Evolutionary conservation across 129 eudicot species (phyloP), one percentile per base, ranked within the genome.

Genomic region (carrot (Daucus carota)): DNA sequence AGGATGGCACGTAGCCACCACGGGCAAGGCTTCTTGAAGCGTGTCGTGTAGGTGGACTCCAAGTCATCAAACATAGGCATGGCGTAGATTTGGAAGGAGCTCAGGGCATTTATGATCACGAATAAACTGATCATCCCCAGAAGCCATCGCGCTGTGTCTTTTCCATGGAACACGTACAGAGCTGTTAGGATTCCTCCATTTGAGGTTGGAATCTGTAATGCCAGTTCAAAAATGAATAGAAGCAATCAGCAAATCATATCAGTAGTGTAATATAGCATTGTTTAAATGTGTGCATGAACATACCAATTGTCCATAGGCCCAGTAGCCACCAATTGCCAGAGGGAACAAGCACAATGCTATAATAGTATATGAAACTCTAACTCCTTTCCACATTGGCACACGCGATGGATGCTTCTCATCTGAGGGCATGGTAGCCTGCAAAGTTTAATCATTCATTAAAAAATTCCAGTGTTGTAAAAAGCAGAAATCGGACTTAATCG

Each of bases 241-340:
- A 31, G 41, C 40, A 65, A 16, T 33, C 29, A 14, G 22, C 41
- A 40, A 36, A 38, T 8, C 13, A 26, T 26, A 2, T n/a, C n/a
- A n/a, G n/a, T n/a, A n/a, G n/a, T n/a, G n/a, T n/a, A n/a, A n/a
- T n/a, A n/a, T n/a, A n/a, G n/a, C n/a, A n/a, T n/a, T n/a, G n/a
- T n/a, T n/a, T n/a, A n/a, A n/a, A n/a, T 36, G 34, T 20, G 26
- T 20, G 3, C 29, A 24, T 40, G 43, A 40, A 40, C 66, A 31
- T 85, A 88, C 92, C 92, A 77, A 3, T 40, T 62, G 71, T 24
- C 92, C 92, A 72, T 88, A 88, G n/a, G 86, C 89, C 92, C 92
- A 88, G 63, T 85, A 88, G 48, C 92, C 92, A 31, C 84, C 89
- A 9, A 88, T 85, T 63, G 92, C 87, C 40, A 88, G 86, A 22